Evolutionary conservation across 2,329 filamentous ascomycete species (phyloP).

Genomic region (Aspergillus ibericus): DNA sequence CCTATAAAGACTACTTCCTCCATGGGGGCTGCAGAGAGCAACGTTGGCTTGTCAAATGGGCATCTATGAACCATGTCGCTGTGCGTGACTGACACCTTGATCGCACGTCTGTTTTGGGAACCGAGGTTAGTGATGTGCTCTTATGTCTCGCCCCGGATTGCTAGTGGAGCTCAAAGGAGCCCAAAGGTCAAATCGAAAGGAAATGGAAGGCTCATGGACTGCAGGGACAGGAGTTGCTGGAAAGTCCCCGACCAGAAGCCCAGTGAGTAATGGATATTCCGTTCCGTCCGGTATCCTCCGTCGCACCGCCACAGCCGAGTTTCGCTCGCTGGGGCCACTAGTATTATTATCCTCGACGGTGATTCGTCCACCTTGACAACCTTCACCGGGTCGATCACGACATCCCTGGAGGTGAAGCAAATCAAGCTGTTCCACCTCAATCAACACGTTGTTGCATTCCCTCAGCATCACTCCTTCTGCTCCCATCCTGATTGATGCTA

Average conservation of each 20-base stretch:
- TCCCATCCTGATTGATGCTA: background rate
- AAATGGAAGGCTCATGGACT: background rate
- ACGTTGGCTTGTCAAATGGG: background rate
- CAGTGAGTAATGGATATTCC: conserved; percentile 14
- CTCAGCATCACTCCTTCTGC: background rate
- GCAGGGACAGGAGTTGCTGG: conserved; percentile 26
- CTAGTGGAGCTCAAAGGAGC: background rate
- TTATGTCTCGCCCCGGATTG: background rate
- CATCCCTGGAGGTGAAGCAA: conserved; percentile 1
- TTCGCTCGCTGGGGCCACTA: background rate
- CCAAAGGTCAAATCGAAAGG: background rate
- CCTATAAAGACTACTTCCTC: background rate
- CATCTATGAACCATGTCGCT: conserved; percentile 16
- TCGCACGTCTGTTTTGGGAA: conserved; percentile 35
- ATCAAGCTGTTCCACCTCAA: background rate
- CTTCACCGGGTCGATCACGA: background rate
- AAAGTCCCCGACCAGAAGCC: conserved; percentile 9
- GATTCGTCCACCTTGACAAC: background rate
- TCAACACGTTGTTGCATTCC: background rate
- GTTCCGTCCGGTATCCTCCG: background rate
- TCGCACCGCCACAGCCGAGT: background rate
- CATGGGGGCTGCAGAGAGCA: background rate
- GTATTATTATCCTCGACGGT: too few species aligned
- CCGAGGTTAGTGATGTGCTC: conserved; percentile 29
- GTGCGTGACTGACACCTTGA: conserved; percentile 20